phyloP scores from a whole-genome alignment of 495 filamentous ascomycete species.

The Podospora fimiseda region DNA sequence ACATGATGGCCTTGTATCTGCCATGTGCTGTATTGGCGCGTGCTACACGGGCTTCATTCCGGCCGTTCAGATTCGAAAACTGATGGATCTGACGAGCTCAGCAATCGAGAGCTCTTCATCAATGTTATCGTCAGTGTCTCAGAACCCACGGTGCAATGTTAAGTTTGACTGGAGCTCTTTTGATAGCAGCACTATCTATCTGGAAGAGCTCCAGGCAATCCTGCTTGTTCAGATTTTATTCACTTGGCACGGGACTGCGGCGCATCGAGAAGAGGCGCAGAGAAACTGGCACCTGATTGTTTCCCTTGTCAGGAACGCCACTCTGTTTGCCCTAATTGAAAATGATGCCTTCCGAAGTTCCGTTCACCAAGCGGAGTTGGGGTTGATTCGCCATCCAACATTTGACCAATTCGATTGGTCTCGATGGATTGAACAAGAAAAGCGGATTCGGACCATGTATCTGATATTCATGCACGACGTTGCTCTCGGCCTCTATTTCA shows the following conservation, averaged over 20 bases:
- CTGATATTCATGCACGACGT: slow-evolving; percentile 52
- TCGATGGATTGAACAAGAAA: slow-evolving; percentile 62
- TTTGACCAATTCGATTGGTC: slow-evolving; percentile 49
- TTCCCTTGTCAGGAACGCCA: slow-evolving; percentile 42
- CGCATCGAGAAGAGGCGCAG: slow-evolving; percentile 50
- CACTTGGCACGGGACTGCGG: slow-evolving; percentile 57
- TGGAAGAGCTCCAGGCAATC: slow-evolving; percentile 55
- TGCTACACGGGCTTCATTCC: slow-evolving; percentile 55
- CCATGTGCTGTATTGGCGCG: slow-evolving; percentile 60
- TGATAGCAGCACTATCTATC: slow-evolving; percentile 32
- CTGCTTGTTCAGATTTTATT: slow-evolving; percentile 50
- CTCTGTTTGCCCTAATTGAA: slow-evolving; percentile 43
- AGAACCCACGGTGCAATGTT: slow-evolving; percentile 25
- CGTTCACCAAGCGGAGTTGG: slow-evolving; percentile 40
- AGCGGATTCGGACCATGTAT: slow-evolving; percentile 55
- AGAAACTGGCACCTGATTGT: slow-evolving; percentile 47
- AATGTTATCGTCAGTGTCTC: slow-evolving; percentile 34
- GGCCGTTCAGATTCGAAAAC: slow-evolving; percentile 47
- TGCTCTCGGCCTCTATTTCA: slow-evolving; percentile 60
- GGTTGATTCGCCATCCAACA: no score
- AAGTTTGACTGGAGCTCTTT: slow-evolving; percentile 30
- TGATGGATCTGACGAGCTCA: slow-evolving; percentile 50
- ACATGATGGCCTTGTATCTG: slow-evolving; percentile 53
- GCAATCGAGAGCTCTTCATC: slow-evolving; percentile 46
- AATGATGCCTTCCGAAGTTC: slow-evolving; percentile 30